Evolutionary conservation across 129 eudicot species (phyloP), one percentile per base, ranked within the genome.

Genomic region (Flaveria trinervia): DNA sequence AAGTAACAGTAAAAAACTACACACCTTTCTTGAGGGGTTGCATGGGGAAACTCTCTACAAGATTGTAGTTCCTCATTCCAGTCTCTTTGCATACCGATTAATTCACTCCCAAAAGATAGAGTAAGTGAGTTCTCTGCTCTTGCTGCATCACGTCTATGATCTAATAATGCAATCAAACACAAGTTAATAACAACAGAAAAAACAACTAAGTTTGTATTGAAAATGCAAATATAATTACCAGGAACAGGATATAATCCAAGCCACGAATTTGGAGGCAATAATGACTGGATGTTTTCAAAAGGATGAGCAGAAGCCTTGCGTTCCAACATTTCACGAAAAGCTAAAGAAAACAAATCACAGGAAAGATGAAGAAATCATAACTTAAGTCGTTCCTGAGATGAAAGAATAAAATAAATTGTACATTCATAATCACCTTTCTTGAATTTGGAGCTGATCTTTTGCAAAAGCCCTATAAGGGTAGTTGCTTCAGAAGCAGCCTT

Each of bases 11-110:
- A 12, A 41, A 36, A 55, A 52, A 51, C 10, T 33, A 54, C 22
- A 68, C 77, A 95, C 99, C 97, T 88, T 85, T 95, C 99, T 84
- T 88, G 99, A 70, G 91, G 89, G 44, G 84, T 86, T 62, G 92
- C 72, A 83, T 88, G 99, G 7, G 99, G 97, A 79, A 95, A 95
- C 81, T 95, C 99, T 65, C 97, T 88, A 85, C 99, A 95, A 55
- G 97, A 88, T 79, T 95, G 99, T 79, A 95, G 72, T 70, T 95
- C 99, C 77, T 95, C 99, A 48, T 95, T 95, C 99, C 99, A 95
- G 83, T 95, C 99, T 77, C 99, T 88, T 82, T 95, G 99, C 99
- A 95, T 95, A 50, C 99, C 99, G 68, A 95, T 91, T 69, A 95
- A 86, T 77, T 95, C 99, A 66, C 99, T 89, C 87, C 99, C 99